These are phyloP conservation scores for Citrus unshiu DNA, from an alignment of 345 rosid species.

Conservation along the genomic window DNA sequence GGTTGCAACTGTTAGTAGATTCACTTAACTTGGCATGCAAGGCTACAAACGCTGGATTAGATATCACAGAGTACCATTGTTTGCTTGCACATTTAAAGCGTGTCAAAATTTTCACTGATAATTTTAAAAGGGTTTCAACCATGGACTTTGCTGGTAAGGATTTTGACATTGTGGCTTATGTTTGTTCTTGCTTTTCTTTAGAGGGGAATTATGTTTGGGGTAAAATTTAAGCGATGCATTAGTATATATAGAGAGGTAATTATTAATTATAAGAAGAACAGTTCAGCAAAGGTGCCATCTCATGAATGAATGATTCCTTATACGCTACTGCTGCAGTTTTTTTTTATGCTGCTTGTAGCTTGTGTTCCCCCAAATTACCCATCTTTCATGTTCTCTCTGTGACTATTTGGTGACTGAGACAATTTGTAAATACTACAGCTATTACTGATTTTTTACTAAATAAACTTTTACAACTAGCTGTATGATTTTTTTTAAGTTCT, in stretches of 20 bases:
- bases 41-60: not conserved
- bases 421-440: not conserved
- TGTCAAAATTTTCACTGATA: not conserved
- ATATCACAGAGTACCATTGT: not conserved
- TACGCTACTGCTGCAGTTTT: not conserved
- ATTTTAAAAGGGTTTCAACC: not conserved
- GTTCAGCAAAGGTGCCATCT: not conserved
- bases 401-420: not conserved
- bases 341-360: not conserved
- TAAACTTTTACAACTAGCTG: not conserved
- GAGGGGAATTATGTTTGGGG: not conserved
- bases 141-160: too few species aligned
- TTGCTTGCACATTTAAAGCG: not conserved
- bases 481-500: not conserved
- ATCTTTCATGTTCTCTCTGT: not conserved
- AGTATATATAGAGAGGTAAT: not conserved
- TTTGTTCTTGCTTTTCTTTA: not conserved
- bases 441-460: too few species aligned
- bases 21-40: not conserved
- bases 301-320: not conserved
- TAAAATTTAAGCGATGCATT: not conserved
- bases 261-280: not conserved
- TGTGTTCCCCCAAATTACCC: not conserved
- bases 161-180: not conserved
- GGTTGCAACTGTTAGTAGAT: not conserved